Base-by-base conservation (phyloP, 139 green algal species). In the Limnomonas spitsbergensis region DNA sequence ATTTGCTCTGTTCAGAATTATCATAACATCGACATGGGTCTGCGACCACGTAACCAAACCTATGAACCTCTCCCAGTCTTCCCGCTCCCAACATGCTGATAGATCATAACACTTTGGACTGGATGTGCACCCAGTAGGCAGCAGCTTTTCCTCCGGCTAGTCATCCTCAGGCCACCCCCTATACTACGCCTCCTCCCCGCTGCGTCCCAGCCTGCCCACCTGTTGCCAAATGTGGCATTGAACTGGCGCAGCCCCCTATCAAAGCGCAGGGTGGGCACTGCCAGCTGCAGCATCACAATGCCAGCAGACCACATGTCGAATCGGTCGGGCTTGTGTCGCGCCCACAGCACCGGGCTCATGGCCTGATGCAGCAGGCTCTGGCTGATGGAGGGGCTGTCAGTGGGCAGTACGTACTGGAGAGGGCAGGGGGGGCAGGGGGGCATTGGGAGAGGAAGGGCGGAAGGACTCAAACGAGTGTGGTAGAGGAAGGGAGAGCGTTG, bases 301-400 rank as follows among this genome's bases (percentile, higher is more conserved):
- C 70, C 70, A 20, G 78, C 73, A 9, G 71, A 79, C 87, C 91
- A 98, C 40, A 84, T 91, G 88, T 98, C 94, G 77, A 98, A 98
- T 69, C 91, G 86, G 88, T 98, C 94, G 4, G 94, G 94, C 69
- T 92, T 91, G 89, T 95, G 70, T 3, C 26, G 26, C 3, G 77
- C 82, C 94, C 94, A 98, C 66, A 98, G 90, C 86, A 98, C 87
- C 34, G 94, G 91, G 7, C 88, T 93, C 71, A 94, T 90, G 4
- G 88, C 88, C 36, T 82, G 77, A 47, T 79, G 79, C 4, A 94
- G 73, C 2, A 84, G 42, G 9, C 83, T 81, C 71, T 88, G 88
- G 35, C 88, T 67, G 36, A 97, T 81, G 81, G 94, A 80, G 0
- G 92, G 92, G 0, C 84, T 81, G 74, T 94, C 89, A 24, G 91